Conservation (phyloP, 2,329 filamentous ascomycete genomes). For the Chaetomiaceae sp. region DNA sequence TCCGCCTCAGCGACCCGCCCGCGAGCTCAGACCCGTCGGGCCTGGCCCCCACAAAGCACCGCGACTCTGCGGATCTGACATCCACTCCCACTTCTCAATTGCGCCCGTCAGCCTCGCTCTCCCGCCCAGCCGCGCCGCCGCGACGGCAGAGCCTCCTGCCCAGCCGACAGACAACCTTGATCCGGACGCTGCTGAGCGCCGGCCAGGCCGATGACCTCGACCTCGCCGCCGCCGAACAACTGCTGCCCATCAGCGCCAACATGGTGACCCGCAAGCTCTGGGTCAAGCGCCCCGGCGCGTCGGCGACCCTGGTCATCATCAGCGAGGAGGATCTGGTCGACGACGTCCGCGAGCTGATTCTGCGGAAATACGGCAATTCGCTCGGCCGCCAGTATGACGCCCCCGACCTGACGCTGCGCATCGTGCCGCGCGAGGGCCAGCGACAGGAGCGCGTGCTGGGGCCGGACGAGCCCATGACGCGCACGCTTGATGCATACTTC, state of each 20-base stretch:
- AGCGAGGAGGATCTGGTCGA: slow-evolving; percentile 88
- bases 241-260: slow-evolving; percentile 35
- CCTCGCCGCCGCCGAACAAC: slow-evolving; percentile 25
- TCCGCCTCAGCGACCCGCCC: slow-evolving; percentile 14
- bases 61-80: slow-evolving; percentile 2
- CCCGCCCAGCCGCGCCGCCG: slow-evolving; percentile 25
- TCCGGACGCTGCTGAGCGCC: slow-evolving; percentile 48
- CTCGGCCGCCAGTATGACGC: slow-evolving; percentile 83
- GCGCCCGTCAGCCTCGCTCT: slow-evolving; percentile 25
- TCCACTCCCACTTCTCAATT: slow-evolving; percentile 17
- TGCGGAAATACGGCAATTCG: slow-evolving; percentile 91
- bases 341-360: slow-evolving; percentile 85
- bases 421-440: slow-evolving; percentile 64
- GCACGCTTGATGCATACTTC: slow-evolving; percentile 74
- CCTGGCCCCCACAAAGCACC: slow-evolving; percentile 1
- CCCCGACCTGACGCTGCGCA: slow-evolving; percentile 77
- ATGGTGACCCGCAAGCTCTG: slow-evolving; percentile 79
- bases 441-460: slow-evolving; percentile 63
- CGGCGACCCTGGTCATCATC: slow-evolving; percentile 79
- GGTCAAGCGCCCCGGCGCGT: slow-evolving; percentile 82
- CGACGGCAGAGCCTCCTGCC: slow-evolving; percentile 42
- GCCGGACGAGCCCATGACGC: slow-evolving; percentile 77
- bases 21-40: slow-evolving; percentile 2
- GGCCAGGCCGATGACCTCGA: slow-evolving; percentile 36
- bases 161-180: slow-evolving; percentile 40